Evolutionary conservation across 192 early-diverging fungal genomes (phyloP), one percentile per base, ranked within the genome.

Genomic region (Oehlia diaphana): DNA sequence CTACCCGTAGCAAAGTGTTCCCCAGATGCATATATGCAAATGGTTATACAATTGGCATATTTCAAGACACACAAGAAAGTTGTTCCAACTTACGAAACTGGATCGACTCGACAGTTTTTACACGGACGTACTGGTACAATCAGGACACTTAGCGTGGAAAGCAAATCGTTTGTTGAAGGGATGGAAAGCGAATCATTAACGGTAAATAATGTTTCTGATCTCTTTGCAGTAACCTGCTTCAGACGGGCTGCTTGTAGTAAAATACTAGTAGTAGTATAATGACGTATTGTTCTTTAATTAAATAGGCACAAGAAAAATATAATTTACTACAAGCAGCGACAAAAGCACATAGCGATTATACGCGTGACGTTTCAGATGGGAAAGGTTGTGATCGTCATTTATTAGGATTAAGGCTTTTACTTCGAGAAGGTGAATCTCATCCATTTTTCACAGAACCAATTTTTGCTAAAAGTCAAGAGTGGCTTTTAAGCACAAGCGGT

Each of bases 41-140:
- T 98, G 89, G 90, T 88, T 1, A 78, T 98, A 39, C 96, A 98
- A 82, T 86, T 96, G 8, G 92, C 92, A 0, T 98, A 92, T 83
- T 94, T 90, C 85, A 91, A 92, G 77, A 73, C 93, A 21, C 93
- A 95, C 72, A 82, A 86, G 14, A 77, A 82, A 19, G 82, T 88
- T 67, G 88, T 91, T 9, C 83, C 94, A 2, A 93, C 93, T 3
- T 98, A 98, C 80, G 96, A 98, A 82, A 94, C 96, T 19, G 93
- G 91, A 9, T 89, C 89, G 62, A 96, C 95, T 4, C 88, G 96
- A 28, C 84, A 92, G 74, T 98, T 90, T 83, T 77, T 90, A 65
- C 92, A 92, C 73, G 96, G 96, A 23, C 88, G 96, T 26, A 98
- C 96, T 0, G 96, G 96, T 78, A 96, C 95, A 0, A 93, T 91